phyloP scores from a whole-genome alignment of 495 filamentous ascomycete species.

The Aspergillus diversus region DNA sequence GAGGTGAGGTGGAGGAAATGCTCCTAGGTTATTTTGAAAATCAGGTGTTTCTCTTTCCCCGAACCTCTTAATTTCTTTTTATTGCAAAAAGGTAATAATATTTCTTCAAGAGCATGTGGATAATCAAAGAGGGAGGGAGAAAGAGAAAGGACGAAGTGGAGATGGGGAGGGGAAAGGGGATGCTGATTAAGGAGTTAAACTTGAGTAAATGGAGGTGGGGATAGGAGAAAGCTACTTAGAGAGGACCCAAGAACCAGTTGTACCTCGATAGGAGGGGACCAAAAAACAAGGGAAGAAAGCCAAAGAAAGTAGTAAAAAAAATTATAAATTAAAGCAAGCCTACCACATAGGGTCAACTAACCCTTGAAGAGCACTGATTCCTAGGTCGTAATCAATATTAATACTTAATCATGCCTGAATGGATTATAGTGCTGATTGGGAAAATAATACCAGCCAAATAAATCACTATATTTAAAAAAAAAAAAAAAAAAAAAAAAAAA shows the following conservation, averaged over 20 bases:
- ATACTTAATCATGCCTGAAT: constrained; percentile 3
- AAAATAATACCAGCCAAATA: not conserved
- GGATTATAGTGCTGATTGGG: constrained; percentile 4
- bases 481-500: constrained; percentile 2
- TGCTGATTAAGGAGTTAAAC: constrained; percentile 26
- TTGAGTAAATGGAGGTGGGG: constrained; percentile 12
- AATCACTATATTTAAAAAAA: not conserved
- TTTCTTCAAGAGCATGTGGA: constrained; percentile 15
- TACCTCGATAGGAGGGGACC: not conserved
- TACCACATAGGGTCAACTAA: not conserved
- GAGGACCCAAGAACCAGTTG: constrained; percentile 6
- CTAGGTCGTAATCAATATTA: not conserved
- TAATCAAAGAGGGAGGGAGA: constrained; percentile 10
- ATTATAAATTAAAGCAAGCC: not conserved
- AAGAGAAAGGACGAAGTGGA: constrained; percentile 19
- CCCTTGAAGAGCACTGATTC: not conserved
- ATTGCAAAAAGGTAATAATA: constrained; percentile 15
- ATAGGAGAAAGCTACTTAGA: constrained; percentile 11
- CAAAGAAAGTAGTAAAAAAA: not conserved
- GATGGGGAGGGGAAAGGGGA: constrained; percentile 28
- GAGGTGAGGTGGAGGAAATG: constrained; percentile 6
- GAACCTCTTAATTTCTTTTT: not conserved
- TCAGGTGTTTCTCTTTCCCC: constrained; percentile 9
- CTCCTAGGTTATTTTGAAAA: constrained; percentile 2
- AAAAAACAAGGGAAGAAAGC: not conserved